Base-by-base conservation (phyloP, 345 rosid genomes). In the Linum trigynum region DNA sequence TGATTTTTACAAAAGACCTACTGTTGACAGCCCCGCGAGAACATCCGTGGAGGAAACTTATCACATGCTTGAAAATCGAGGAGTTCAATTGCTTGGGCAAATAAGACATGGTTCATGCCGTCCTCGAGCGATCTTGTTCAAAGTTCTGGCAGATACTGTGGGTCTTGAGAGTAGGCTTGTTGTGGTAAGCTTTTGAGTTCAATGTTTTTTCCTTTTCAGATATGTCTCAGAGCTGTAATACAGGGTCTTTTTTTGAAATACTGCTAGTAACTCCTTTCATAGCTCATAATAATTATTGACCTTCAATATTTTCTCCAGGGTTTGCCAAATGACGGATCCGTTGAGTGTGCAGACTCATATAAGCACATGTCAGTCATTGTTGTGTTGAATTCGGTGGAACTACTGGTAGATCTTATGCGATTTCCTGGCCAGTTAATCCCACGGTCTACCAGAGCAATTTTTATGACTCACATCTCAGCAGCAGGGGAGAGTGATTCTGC, bases 401-500 rank as follows among this genome's bases (percentile, higher is more conserved):
- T 84, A 71, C 82, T 94, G 81, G 95, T 94, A 55, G 97, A 94
- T 78, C 95, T 94, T n/a, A 85, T 94, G 96, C 86, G 95, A 55
- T 85, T 83, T 85, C 99, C 99, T 2, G 99, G 99, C 69, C 88
- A 87, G 80, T 77, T 95, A 63, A 95, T 91, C 66, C 97, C 96
- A 4, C 67, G 78, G 57, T 83, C 97, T 60, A 86, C 94, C 43
- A 88, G 80, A 66, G 98, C 96, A 38, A 88, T 90, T 51, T 80
- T 82, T 73, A 86, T 88, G 96, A 81, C 90, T 75, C 98, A 92
- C 78, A 77, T 85, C 59, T 84, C 96, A 68, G 87, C 92, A n/a
- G 91, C 94, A 67, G 98, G 90, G 83, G 98, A 92, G 84, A 92
- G 97, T 79, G 98, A 92, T 77, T 92, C 94, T 67, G 97, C 97